Base-by-base conservation (phyloP, 805 yeast genomes). In the Teunomyces lycoperdinae region DNA sequence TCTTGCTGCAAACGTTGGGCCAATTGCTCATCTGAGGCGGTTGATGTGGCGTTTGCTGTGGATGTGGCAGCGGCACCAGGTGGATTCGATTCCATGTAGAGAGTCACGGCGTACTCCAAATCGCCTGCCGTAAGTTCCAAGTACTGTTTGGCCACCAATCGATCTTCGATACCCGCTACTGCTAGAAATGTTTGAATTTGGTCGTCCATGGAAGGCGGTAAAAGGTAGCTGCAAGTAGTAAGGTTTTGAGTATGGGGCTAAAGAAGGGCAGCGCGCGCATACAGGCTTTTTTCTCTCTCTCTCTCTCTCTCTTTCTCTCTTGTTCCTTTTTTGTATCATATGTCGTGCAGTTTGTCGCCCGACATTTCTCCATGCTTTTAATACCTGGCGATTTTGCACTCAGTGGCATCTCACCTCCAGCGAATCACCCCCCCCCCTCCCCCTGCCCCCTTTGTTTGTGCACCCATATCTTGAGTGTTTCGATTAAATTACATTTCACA, bases 41-140 rank as follows among this genome's bases (percentile, higher is more conserved):
- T 7, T 6, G 14, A 6, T 10, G 41, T 38, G 30, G 74, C 86
- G 54, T 78, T 83, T 46, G 73, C 45, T 44, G 36, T 50, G 42
- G 50, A 44, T 45, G 47, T 27, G 32, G 48, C 31, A 9, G 48
- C 24, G 16, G 51, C 41, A 14, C 38, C 27, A 24, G 50, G 48
- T n/a, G 60, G 66, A 43, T 64, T 52, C 7, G 68, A 53, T 53
- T 94, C 98, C 68, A 87, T 84, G 65, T 71, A 94, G 39, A 94
- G 71, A 10, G 89, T 81, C 6, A 94, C 87, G 0, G 99, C 98
- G 16, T 82, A 79, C 48, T 91, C 96, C 30, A 92, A 62, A 62
- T 89, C 81, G 41, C 82, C 81, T 43, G 85, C 90, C 4, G 92
- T 78, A 70, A 92, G 83, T 24, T 85, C 90, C 16, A 94, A 64